A percentile compares a stretch with the other conserved stretches of the same genome.
Conservation (phyloP, 768 basidiomycete genomes). For the Naganishia vaughanmartiniae region DNA sequence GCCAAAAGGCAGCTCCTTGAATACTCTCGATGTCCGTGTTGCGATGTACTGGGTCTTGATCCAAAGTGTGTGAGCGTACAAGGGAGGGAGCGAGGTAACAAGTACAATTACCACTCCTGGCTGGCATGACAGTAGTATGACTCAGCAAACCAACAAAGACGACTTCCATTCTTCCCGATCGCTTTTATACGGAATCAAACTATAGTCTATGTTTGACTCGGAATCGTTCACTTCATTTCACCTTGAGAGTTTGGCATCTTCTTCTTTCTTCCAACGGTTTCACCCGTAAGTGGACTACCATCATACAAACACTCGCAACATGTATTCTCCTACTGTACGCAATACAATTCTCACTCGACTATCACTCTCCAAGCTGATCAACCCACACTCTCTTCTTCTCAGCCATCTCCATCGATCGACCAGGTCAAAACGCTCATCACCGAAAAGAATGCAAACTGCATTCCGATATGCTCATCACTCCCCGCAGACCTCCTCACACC, state of each 20-base stretch:
- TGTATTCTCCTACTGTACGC: slow-evolving; percentile 13
- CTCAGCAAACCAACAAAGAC: no score
- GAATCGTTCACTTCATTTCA: background rate
- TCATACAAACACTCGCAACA: background rate
- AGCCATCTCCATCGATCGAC: slow-evolving; percentile 62
- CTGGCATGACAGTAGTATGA: no score
- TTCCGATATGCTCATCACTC: slow-evolving; percentile 86
- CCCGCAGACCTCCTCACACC: slow-evolving; percentile 96
- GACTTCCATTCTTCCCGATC: no score
- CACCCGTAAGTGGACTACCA: background rate
- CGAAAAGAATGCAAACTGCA: slow-evolving; percentile 83
- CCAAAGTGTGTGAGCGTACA: no score
- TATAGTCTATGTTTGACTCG: background rate
- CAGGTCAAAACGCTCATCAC: slow-evolving; percentile 70
- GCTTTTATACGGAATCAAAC: background rate
- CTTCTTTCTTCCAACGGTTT: no score
- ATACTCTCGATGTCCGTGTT: no score
- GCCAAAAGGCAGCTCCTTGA: background rate
- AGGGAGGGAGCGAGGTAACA: no score
- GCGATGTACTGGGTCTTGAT: background rate
- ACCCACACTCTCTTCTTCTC: background rate
- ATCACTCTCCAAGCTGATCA: background rate
- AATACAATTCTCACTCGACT: background rate
- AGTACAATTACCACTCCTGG: no score
- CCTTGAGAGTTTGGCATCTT: no score